Conservation (phyloP, 225 moss, liverwort and hornwort genomes). For the Asterella californica region DNA sequence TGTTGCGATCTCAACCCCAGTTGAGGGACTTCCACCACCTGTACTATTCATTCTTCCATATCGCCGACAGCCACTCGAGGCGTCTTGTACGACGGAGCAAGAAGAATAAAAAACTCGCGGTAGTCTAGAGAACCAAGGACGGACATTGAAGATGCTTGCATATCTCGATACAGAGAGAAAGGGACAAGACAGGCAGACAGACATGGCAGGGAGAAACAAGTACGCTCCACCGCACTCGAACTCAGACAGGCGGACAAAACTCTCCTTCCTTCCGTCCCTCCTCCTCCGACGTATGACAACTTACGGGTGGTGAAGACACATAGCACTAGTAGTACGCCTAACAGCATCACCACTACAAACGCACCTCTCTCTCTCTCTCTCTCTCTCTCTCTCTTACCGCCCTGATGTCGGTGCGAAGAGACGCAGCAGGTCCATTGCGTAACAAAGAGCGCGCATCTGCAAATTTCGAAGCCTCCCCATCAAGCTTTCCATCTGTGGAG, state of each 20-base stretch:
- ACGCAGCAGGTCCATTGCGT: slow-evolving; percentile 86
- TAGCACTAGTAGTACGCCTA: too few relatives aligned
- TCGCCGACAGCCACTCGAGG: not conserved
- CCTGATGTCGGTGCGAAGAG: slow-evolving; percentile 88
- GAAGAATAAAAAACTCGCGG: not conserved
- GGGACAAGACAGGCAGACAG: not conserved
- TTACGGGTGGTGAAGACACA: too few relatives aligned
- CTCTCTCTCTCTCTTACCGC: slow-evolving; percentile 45
- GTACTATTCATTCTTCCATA: not conserved
- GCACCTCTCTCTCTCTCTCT: not conserved
- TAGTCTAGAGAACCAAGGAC: not conserved
- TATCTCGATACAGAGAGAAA: not conserved
- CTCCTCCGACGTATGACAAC: too few relatives aligned
- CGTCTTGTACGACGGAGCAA: not conserved
- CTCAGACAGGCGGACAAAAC: too few relatives aligned
- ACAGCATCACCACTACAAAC: too few relatives aligned
- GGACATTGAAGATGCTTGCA: not conserved
- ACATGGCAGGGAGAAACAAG: not conserved
- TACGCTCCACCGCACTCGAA: not conserved
- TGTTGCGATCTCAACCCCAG: not conserved
- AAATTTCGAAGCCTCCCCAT: slow-evolving; percentile 66
- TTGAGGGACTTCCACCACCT: not conserved
- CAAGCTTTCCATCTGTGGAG: slow-evolving; percentile 62
- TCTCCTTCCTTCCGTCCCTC: too few relatives aligned
- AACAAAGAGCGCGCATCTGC: slow-evolving; percentile 76